Percentiles rank a stretch among this genome's conserved stretches.
phyloP scores from a whole-genome alignment of 2,329 filamentous ascomycete species.

The Coniochaeta sp. region DNA sequence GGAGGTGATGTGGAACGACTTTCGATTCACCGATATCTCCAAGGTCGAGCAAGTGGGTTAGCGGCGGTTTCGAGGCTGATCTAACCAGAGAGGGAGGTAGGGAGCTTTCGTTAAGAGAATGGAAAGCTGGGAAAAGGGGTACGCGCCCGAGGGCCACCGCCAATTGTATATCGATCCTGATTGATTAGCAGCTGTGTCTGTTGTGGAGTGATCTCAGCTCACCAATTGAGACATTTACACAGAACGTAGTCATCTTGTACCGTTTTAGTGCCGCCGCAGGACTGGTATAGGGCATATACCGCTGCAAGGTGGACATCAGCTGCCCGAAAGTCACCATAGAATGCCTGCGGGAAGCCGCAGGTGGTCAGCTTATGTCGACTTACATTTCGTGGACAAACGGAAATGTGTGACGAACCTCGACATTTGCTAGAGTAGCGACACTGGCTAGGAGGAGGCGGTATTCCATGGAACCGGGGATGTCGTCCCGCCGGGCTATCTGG shows the following conservation, averaged over 20 bases:
- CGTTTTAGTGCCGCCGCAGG: not conserved
- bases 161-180: not conserved
- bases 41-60: not conserved
- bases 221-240: not conserved
- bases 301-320: not conserved
- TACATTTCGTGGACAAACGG: not conserved
- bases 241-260: not conserved
- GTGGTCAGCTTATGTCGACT: too few relatives aligned
- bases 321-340: not conserved
- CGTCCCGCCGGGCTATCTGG: not conserved
- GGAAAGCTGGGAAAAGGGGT: not conserved
- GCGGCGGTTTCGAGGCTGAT: not conserved
- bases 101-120: not conserved
- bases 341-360: not conserved
- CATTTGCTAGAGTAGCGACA: not conserved
- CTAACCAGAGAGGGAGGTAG: not conserved
- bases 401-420: not conserved
- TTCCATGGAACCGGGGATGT: not conserved
- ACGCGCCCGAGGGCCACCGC: not conserved
- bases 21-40: not conserved
- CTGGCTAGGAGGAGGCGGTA: not conserved
- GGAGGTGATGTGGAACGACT: not conserved
- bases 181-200: not conserved
- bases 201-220: not conserved
- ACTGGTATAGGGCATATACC: not conserved